Evolutionary conservation across 2,329 filamentous ascomycete genomes (phyloP), one percentile per base, ranked within the genome.

Genomic region (Colletotrichum acutatum): DNA sequence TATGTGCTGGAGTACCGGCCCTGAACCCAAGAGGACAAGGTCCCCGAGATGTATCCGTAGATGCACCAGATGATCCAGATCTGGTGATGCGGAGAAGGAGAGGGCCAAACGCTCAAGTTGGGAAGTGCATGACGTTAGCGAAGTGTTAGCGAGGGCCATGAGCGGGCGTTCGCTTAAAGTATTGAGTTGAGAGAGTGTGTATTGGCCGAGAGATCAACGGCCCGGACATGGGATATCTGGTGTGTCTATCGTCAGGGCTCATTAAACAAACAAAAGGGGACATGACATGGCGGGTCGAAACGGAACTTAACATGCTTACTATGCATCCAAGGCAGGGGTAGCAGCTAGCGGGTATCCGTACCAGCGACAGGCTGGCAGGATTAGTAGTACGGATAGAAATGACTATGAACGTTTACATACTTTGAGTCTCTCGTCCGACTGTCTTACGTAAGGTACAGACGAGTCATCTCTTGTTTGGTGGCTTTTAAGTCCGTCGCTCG

Each of bases 1-100:
- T 94, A 93, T 79, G 94, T 96, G 9, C 88, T 96, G 63, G 94
- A 96, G 78, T 93, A 94, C 76, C 85, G 90, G 56, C 77, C 79
- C 22, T 85, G 74, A 77, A 16, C 14, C 12, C 37, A 19, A 60
- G 28, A 14, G 26, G 28, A 49, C 42, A 26, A 52, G 28, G 34
- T 24, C 57, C 46, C 24, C 30, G 22, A n/a, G 34, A 22, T 16
- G 26, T n/a, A n/a, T n/a, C n/a, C n/a, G n/a, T 19, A 34, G 37
- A 42, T 42, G 37, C 6, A 42, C 37, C 37, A 42, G 37, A 42
- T 42, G 37, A 42, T 19, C 37, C 46, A 61, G 59, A 37, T 65
- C 28, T 42, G 12, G 53, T 57, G 59, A 28, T 7, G 49, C 34
- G 34, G 37, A 53, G 19, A 37, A 34, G 53, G 46, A 53, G 19